Evolutionary conservation across 2,329 filamentous ascomycete species (phyloP).

Genomic region (Aspergillus latus): DNA sequence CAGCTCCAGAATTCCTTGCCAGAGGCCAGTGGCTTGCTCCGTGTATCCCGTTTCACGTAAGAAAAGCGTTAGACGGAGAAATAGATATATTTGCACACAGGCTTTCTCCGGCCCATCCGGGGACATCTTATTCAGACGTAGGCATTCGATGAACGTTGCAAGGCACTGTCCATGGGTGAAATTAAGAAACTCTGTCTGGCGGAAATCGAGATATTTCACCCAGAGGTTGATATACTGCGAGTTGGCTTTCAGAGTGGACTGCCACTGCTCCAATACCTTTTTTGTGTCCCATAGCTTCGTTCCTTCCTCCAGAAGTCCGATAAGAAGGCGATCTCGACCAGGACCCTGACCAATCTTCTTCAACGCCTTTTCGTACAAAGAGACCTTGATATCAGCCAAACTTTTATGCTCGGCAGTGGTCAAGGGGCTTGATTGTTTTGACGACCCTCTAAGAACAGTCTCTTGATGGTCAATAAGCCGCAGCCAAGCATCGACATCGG

Average conservation of each 20-base stretch:
- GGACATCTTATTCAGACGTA: constrained; percentile 43
- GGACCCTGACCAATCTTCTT: constrained; percentile 50
- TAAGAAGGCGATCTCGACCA: constrained; percentile 61
- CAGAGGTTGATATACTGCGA: constrained; percentile 65
- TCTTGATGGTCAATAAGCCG: constrained; percentile 78
- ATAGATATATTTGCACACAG: constrained; percentile 63
- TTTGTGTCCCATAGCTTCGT: constrained; percentile 69
- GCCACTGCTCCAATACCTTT: constrained; percentile 65
- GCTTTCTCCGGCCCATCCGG: constrained; percentile 24
- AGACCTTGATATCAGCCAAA: constrained; percentile 75
- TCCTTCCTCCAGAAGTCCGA: constrained; percentile 72
- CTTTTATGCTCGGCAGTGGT: constrained; percentile 65
- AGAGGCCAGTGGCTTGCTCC: constrained; percentile 74
- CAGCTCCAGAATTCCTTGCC: constrained; percentile 79
- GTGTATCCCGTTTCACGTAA: constrained; percentile 73
- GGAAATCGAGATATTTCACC: constrained; percentile 70
- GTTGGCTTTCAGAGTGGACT: constrained; percentile 57
- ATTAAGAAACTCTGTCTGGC: constrained; percentile 63
- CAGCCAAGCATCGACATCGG: constrained; percentile 72
- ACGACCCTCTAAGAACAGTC: constrained; percentile 55
- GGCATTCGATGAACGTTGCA: constrained; percentile 58
- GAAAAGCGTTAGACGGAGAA: constrained; percentile 72
- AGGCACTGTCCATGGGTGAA: constrained; percentile 70
- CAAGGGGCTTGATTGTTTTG: constrained; percentile 36
- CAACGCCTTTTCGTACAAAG: constrained; percentile 76